phyloP scores from a whole-genome alignment of 1,284 basidiomycete genomes.

The Mycosarcoma mackinlayi region DNA sequence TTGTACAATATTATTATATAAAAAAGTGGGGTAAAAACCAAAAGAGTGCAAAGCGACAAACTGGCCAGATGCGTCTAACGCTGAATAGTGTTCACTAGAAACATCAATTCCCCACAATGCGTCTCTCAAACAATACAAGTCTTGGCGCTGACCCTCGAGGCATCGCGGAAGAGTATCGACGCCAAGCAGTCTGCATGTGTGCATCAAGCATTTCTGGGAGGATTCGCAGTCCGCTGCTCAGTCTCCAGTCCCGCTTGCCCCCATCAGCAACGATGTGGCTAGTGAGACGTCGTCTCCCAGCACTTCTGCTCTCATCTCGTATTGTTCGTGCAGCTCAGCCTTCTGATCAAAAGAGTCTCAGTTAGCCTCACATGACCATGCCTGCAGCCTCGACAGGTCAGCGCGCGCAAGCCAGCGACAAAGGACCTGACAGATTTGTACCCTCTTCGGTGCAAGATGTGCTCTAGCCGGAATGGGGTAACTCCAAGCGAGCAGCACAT shows the following conservation, averaged over 20 bases:
- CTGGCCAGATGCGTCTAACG: slow-evolving; percentile 14
- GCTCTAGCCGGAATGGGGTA: slow-evolving; percentile 10
- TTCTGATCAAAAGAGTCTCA: too few species aligned
- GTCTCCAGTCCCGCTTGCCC: background rate
- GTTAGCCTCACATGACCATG: slow-evolving; percentile 15
- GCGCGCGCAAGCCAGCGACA: background rate
- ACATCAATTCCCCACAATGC: background rate
- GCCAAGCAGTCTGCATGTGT: background rate
- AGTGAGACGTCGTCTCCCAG: too few species aligned
- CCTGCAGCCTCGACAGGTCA: background rate
- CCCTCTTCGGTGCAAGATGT: slow-evolving; percentile 1
- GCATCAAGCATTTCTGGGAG: too few species aligned
- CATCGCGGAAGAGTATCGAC: background rate
- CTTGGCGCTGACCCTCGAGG: slow-evolving; percentile 2
- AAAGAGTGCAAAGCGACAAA: background rate
- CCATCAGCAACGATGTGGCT: too few species aligned
- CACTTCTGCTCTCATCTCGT: too few species aligned
- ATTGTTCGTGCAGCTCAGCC: too few species aligned
- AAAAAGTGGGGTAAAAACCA: slow-evolving; percentile 1
- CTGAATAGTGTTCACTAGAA: too few species aligned
- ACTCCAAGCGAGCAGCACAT: slow-evolving; percentile 14
- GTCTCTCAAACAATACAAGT: background rate
- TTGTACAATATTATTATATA: too few species aligned
- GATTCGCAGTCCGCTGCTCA: too few species aligned
- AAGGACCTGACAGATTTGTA: background rate